Evolutionary conservation across 768 basidiomycete genomes (phyloP), one percentile per base, ranked within the genome.

Genomic region (Chalciporus chontae): DNA sequence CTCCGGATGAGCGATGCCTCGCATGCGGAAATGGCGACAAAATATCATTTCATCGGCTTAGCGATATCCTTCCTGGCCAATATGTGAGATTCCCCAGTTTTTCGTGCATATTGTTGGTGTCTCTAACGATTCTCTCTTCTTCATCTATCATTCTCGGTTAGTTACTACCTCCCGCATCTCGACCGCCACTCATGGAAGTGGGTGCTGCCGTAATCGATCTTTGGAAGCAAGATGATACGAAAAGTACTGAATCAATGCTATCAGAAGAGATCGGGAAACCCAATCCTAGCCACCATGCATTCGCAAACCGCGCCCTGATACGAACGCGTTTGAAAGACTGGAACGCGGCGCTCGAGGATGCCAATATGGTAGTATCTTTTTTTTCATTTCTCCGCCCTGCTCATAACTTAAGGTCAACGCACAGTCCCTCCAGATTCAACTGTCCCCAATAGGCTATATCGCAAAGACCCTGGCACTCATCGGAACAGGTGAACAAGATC

Each of bases 401-500:
- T 26, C 26, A 8, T 26, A 26, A 1, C 7, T 6, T 4, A 26
- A 4, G 26, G 26, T 26, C 2, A 3, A 26, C 7, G 2, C 26
- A 26, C 5, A 26, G 26, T 43, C 48, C n/a, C 36, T 50, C 3
- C 36, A 23, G 3, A 43, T 39, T 8, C 26, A 29, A 14, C 48
- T 18, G 11, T 50, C 48, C 4, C 23, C 45, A 11, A 32, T 42
- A 15, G 19, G 40, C 10, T 40, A 51, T n/a, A 38, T 51, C 11
- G 50, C 50, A 14, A 51, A 47, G 21, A 40, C 50, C 14, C 40
- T 51, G 26, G 50, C 50, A 9, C 40, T 40, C 2, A 51, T 51
- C 5, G 40, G 45, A 10, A 21, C 11, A 13, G 40, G 21, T 13
- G 17, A 51, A 17, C 34, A 14, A 42, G 45, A 41, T 17, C 39